Base-by-base conservation (phyloP, 768 basidiomycete species). In the Xerocomellus chrysenteron region DNA sequence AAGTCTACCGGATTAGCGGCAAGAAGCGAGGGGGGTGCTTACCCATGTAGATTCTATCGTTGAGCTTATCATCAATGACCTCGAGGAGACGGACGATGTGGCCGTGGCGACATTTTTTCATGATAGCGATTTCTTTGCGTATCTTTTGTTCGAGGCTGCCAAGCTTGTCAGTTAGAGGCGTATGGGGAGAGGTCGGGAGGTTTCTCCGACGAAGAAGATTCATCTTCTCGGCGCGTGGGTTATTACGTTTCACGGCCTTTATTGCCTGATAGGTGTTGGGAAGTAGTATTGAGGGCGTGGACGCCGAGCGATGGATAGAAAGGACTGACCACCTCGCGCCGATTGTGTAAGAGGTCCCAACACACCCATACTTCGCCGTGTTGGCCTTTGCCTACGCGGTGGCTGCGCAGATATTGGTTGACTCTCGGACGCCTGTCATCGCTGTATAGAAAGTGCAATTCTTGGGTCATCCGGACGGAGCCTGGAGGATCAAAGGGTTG, bases 21-120 rank as follows among this genome's bases (percentile, higher is more conserved):
- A 58, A 49, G 58, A 11, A 51, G 56, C 50, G 52, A 52, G 51
- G 58, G 53, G 47, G 47, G 19, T 32, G 81, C 92, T 73, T 64
- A 96, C 94, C 88, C 82, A 99, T 90, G 74, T 92, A 98, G 42
- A 99, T 90, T 74, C 89, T 90, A 65, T 91, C 88, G 48, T 83
- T 83, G 60, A 88, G 81, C 42, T 86, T 83, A 73, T 98, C 97
- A 72, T 98, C 95, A 58, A 99, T 95, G 68, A 98, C 94, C 72
- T 98, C 94, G 63, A 86, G 85, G 54, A 99, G 80, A 59, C 88
- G 80, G 12, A 98, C 94, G 56, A 97, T 86, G 69, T 97, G 87
- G 0, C 90, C 87, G 67, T 97, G 94, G 46, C 86, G 78, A 65
- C 92, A 88, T 69, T 97, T 95, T 78, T 98, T 98, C 92, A 99